Base-by-base conservation (phyloP, 140 eudicot genomes). In the Bidens hawaiensis region DNA sequence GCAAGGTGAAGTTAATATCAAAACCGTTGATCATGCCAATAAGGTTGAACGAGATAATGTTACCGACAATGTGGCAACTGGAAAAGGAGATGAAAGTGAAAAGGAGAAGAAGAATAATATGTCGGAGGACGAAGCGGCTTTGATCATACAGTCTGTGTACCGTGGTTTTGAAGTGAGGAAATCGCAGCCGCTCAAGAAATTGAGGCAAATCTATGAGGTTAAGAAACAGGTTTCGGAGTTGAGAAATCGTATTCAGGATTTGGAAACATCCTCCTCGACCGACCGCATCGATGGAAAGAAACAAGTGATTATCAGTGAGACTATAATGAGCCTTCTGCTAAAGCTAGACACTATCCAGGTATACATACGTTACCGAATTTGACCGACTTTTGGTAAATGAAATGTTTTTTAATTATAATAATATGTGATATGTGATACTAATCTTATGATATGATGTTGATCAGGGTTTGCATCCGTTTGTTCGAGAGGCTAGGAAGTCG, bases 261-360 rank as follows among this genome's bases (percentile, higher is more conserved):
- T 84, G 55, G 76, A 76, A 65, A 19, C 58, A 7, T 62, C 77
- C 11, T 67, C 76, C 38, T 30, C 74, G 9, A 72, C 40, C 47
- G 14, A 13, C 58, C 10, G 21, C 6, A 6, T 34, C 2, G 60
- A 73, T 53, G 59, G 54, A n/a, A 90, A 79, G 73, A 79, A 82
- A 46, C 67, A 59, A 17, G 33, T 62, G 48, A 43, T 77, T 1
- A 65, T 76, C 12, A 79, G 79, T 16, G 96, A 90, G 73, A 76
- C 76, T 13, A 84, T 90, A 62, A 90, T 87, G 96, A 67, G 76
- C 64, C 82, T 83, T 55, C 76, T 90, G 59, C 79, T 86, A 13
- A 74, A 79, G 68, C 67, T 86, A 22, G 94, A 87, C 66, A 75
- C 97, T 3, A 80, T 90, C 52, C 97, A 90, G 94, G 95, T 83